These are phyloP conservation scores for Cucurbitaria berberidis DNA, from an alignment of 2,329 filamentous ascomycete species.

Conservation along the genomic window DNA sequence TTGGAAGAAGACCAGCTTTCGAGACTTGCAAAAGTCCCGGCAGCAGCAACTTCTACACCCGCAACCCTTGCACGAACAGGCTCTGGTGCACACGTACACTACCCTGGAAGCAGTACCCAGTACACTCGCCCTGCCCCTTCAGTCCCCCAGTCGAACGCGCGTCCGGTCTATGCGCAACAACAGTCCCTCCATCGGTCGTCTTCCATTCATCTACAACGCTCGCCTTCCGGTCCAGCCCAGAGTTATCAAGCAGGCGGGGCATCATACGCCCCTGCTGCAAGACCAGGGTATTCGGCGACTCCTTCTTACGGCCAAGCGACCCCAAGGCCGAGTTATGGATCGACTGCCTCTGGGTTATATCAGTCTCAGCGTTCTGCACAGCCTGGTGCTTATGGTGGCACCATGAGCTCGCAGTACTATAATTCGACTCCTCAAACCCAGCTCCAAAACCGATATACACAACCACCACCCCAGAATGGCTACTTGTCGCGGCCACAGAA, in stretches of 20 bases:
- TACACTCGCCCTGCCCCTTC: slow-evolving; percentile 40
- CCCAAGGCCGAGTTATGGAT: slow-evolving; percentile 35
- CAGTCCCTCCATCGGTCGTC: slow-evolving; percentile 44
- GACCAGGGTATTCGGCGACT: slow-evolving; percentile 34
- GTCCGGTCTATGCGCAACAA: slow-evolving; percentile 46
- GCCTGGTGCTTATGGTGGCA: slow-evolving; percentile 35
- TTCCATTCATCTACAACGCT: slow-evolving; percentile 45
- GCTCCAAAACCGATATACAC: slow-evolving; percentile 40
- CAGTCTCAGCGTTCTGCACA: slow-evolving; percentile 41
- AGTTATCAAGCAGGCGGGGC: slow-evolving; percentile 37
- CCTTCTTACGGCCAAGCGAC: slow-evolving; percentile 43
- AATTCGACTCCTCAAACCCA: slow-evolving; percentile 42
- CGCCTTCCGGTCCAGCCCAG: slow-evolving; percentile 37
- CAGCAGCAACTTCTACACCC: slow-evolving; percentile 35
- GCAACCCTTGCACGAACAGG: slow-evolving; percentile 35
- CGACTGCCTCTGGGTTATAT: slow-evolving; percentile 34
- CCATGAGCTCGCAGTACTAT: slow-evolving; percentile 41
- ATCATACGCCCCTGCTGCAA: slow-evolving; percentile 36
- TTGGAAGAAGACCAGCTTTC: slow-evolving; percentile 80
- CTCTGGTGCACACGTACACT: slow-evolving; percentile 38
- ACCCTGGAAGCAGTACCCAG: slow-evolving; percentile 35
- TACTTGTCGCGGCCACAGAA: slow-evolving; percentile 45
- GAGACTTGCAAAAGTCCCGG: slow-evolving; percentile 51
- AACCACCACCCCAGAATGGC: slow-evolving; percentile 36
- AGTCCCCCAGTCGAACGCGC: slow-evolving; percentile 32